A percentile compares a stretch with the other conserved stretches of the same genome.
Conservation (phyloP, 2,329 filamentous ascomycete species). For the Fusarium mangiferae region DNA sequence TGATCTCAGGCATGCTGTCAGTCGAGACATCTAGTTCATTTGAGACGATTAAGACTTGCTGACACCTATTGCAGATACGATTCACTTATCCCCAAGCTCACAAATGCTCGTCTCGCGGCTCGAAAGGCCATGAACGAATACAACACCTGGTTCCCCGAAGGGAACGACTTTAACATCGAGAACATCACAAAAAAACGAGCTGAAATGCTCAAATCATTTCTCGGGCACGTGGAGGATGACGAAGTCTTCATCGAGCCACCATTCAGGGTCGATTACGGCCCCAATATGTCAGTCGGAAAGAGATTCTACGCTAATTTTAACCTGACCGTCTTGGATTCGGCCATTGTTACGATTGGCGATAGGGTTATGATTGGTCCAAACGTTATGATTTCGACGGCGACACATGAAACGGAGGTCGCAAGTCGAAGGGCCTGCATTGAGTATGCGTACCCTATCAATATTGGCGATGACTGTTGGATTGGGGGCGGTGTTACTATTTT, state of each 20-base stretch:
- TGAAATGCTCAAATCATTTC: slow-evolving; percentile 55
- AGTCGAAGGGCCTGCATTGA: slow-evolving; percentile 59
- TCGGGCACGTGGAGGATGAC: slow-evolving; percentile 56
- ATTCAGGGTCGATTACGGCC: slow-evolving; percentile 69
- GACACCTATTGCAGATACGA: slow-evolving; percentile 53
- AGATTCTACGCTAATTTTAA: slow-evolving; percentile 68
- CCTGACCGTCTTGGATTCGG: slow-evolving; percentile 62
- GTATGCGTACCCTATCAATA: slow-evolving; percentile 58
- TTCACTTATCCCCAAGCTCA: slow-evolving; percentile 55
- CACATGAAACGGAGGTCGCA: slow-evolving; percentile 61
- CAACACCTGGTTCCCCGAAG: slow-evolving; percentile 61
- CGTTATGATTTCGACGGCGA: slow-evolving; percentile 62
- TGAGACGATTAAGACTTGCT: rapidly evolving
- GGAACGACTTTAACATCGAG: slow-evolving; percentile 25
- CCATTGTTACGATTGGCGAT: slow-evolving; percentile 62
- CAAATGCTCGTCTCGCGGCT: slow-evolving; percentile 57
- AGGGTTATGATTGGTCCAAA: slow-evolving; percentile 63
- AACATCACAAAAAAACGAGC: slow-evolving; percentile 40
- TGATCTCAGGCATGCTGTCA: slow-evolving; percentile 72
- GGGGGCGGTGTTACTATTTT: slow-evolving; percentile 79
- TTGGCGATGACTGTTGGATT: slow-evolving; percentile 71
- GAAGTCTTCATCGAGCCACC: slow-evolving; percentile 67
- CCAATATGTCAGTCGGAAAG: slow-evolving; percentile 67
- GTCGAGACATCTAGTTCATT: rapidly evolving
- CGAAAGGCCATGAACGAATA: slow-evolving; percentile 62